Base-by-base conservation (phyloP, 805 yeast genomes). In the Helenozyma rhizophorensis region DNA sequence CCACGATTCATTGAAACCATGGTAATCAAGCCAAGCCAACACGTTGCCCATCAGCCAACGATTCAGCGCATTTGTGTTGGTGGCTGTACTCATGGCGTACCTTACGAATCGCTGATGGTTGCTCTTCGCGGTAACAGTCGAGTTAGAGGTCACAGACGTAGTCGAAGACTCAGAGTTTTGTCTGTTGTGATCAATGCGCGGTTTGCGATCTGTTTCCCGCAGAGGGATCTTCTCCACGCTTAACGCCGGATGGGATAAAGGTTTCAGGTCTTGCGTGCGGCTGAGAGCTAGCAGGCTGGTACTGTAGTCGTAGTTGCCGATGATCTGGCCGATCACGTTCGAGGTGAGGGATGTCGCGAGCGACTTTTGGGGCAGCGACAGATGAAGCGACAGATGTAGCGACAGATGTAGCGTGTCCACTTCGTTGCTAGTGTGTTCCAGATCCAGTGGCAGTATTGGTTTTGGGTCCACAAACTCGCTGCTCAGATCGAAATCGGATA, bases 11-110 rank as follows among this genome's bases (percentile, higher is more conserved):
- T 82, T 81, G 57, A 88, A 88, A 14, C 72, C 68, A 52, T 87
- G 71, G n/a, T 56, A 46, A 6, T 72, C 78, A 16, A 88, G 65
- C 94, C 95, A 88, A 29, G 61, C 53, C 0, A 68, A 38, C 1
- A 87, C 89, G 32, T 83, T 67, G n/a, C 70, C 76, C 42, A 73
- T 60, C 2, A 80, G 76, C 96, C 96, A 87, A 37, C 76, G 80
- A 5, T 66, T 68, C 34, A 30, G 33, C 8, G 25, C 18, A 7
- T 30, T 22, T 23, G 28, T 18, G 13, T 48, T 45, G 3, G 58
- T 43, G 34, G 56, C 67, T 1, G 62, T 60, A 26, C 53, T 60
- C 68, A 65, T 65, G 15, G 67, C 70, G 43, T 66, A 66, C 23
- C 68, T 46, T 16, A 62, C 62, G 43, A 65, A 66, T 26, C 72